These are phyloP conservation scores for Spathaspora gorwiae DNA, from an alignment of 805 yeast species.

Conservation along the genomic window DNA sequence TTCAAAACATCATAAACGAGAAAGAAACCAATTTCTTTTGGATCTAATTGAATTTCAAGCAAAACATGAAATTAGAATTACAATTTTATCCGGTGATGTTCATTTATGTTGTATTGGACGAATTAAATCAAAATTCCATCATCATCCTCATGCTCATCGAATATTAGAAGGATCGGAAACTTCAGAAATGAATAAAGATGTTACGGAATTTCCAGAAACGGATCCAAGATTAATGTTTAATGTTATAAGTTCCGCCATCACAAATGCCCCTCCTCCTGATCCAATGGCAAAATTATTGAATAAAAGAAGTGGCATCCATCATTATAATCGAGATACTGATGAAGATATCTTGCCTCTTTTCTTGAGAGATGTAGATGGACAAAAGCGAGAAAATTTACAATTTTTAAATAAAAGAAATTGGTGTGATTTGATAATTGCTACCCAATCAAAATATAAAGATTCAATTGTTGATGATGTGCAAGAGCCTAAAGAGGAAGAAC, in stretches of 20 bases:
- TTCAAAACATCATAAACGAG: slow-evolving; percentile 77
- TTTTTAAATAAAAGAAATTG: slow-evolving; percentile 69
- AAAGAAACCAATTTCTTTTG: slow-evolving; percentile 67
- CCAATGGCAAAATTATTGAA: slow-evolving; percentile 74
- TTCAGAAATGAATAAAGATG: slow-evolving; percentile 32
- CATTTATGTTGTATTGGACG: slow-evolving; percentile 85
- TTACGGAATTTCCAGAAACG: slow-evolving; percentile 45
- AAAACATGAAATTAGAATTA: slow-evolving; percentile 60
- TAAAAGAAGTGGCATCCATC: slow-evolving; percentile 65
- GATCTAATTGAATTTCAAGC: slow-evolving; percentile 65
- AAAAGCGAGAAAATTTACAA: slow-evolving; percentile 41
- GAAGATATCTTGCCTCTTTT: slow-evolving; percentile 83
- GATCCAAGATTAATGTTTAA: slow-evolving; percentile 80
- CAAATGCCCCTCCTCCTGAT: slow-evolving; percentile 89
- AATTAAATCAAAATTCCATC: slow-evolving; percentile 51
- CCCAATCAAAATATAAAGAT: slow-evolving; percentile 25
- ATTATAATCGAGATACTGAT: slow-evolving; percentile 57
- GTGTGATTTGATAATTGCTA: slow-evolving; percentile 60
- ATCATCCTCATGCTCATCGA: slow-evolving; percentile 23
- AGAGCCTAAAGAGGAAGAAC: too few relatives aligned
- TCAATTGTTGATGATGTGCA: slow-evolving; percentile 12
- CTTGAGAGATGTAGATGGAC: slow-evolving; percentile 52
- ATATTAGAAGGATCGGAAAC: slow-evolving; percentile 9
- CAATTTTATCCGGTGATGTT: slow-evolving; percentile 90
- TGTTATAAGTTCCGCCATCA: slow-evolving; percentile 84